Evolutionary conservation across 306 rosid species (phyloP).

Genomic region (Canavalia ensiformis): DNA sequence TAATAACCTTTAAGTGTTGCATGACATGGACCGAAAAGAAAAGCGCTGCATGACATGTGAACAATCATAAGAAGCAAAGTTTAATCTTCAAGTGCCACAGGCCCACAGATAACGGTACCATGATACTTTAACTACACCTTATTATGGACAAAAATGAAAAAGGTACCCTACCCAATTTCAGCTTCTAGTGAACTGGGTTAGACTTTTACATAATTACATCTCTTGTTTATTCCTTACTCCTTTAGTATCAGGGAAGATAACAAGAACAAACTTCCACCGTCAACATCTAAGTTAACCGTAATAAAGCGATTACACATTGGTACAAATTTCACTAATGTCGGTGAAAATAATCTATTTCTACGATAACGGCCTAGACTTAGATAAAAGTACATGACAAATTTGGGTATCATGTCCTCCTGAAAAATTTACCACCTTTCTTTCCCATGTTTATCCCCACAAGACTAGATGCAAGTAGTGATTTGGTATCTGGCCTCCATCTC

Average conservation of each 20-base stretch:
- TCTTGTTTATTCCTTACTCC: slow-evolving; percentile 40
- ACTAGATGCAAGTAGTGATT: slow-evolving; percentile 75
- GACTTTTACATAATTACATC: slow-evolving; percentile 54
- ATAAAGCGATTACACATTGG: slow-evolving; percentile 44
- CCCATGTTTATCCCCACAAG: slow-evolving; percentile 69
- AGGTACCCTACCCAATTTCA: slow-evolving; percentile 44
- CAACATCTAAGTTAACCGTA: slow-evolving; percentile 53
- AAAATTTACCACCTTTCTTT: slow-evolving; percentile 87
- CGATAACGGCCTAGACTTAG: slow-evolving; percentile 41
- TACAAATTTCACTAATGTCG: slow-evolving; percentile 52
- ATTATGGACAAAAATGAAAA: slow-evolving; percentile 10
- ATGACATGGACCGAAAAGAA: not conserved
- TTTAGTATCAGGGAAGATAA: slow-evolving; percentile 40
- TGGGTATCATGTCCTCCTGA: slow-evolving; percentile 68
- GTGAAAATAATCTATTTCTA: slow-evolving; percentile 47
- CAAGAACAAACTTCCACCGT: slow-evolving; percentile 44
- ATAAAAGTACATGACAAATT: slow-evolving; percentile 34
- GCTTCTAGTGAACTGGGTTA: slow-evolving; percentile 37
- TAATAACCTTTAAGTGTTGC: not conserved
- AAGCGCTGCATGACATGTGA: not conserved
- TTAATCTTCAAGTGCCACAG: slow-evolving; percentile 17
- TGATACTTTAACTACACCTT: slow-evolving; percentile 23
- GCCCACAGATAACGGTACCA: slow-evolving; percentile 49
- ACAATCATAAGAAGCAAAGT: slow-evolving; percentile 5
- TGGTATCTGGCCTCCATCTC: slow-evolving; percentile 93